These are phyloP conservation scores for Aegle marmelos DNA, from an alignment of 345 rosid genomes.

Conservation along the genomic window DNA sequence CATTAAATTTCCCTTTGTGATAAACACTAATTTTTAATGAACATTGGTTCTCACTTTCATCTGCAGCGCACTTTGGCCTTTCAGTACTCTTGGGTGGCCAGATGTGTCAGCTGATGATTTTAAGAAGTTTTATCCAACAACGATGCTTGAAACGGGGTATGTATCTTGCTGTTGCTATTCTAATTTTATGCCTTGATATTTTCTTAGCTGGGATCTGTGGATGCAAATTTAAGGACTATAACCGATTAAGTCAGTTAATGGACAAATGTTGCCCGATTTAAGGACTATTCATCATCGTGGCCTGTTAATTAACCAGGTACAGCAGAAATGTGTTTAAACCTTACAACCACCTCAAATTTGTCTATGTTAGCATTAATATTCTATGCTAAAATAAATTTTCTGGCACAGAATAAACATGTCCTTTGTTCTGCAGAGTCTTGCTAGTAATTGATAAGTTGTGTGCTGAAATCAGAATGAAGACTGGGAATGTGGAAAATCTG, in stretches of 20 bases:
- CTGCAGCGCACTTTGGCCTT: conserved; percentile 91
- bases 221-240: background rate
- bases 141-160: conserved; percentile 96
- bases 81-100: conserved; percentile 99
- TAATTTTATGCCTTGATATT: background rate
- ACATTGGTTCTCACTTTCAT: conserved; percentile 14
- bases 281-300: background rate
- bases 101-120: conserved; percentile 72
- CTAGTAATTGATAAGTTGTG: background rate
- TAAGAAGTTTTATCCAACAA: conserved; percentile 80
- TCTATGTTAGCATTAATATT: background rate
- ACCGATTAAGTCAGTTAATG: background rate
- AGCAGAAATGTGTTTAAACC: background rate
- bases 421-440: background rate
- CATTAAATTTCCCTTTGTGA: conserved; percentile 1
- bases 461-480: background rate
- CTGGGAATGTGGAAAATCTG: background rate
- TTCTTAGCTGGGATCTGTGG: background rate
- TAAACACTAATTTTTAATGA: conserved; percentile 9
- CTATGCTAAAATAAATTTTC: background rate
- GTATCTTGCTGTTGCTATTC: conserved; percentile 6
- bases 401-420: background rate
- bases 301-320: background rate
- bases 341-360: background rate
- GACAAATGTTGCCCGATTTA: background rate